Evolutionary conservation across 371 early-diverging fungal genomes (phyloP), one percentile per base, ranked within the genome.

Genomic region (Dinochytrium kinnereticum): DNA sequence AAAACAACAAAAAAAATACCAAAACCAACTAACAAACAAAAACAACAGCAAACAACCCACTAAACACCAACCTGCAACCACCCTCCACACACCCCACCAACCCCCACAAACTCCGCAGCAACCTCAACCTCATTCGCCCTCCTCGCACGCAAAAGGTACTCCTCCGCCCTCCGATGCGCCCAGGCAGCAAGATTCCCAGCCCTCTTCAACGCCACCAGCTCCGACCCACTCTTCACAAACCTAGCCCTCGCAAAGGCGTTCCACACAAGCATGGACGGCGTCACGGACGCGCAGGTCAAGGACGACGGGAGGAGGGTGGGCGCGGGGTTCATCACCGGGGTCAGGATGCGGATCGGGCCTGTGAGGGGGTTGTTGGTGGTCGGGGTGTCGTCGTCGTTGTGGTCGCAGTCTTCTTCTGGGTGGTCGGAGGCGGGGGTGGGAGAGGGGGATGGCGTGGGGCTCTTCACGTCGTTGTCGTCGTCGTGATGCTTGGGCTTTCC

Each of bases 181-280:
- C 76, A 80, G 2, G 69, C 72, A 24, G 82, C 78, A 39, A 80
- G 91, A 36, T 87, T 83, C 50, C 88, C 80, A 39, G 90, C 87
- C 64, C 84, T 90, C 73, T 87, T 87, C 78, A 96, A 86, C 19
- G 85, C 67, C 38, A 81, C 91, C 51, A 94, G 79, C 82, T 96
- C 96, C 76, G 82, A 87, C 13, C 85, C 83, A 38, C 89, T 87
- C 82, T 96, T 96, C 84, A 89, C 85, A 74, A 91, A 85, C 53
- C 96, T 90, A 7, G 95, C 89, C 59, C 87, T 88, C 66, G 84
- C 85, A 73, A 96, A 87, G 40, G 93, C 91, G 55, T 85, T 80
- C 65, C 84, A 31, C 1, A 78, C 69, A 17, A 44, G 21, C 5
- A 40, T 33, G 17, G 44, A 40, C 44, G 10, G 66, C 38, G 3